phyloP scores from a whole-genome alignment of 169 alveolate species.

The Hepatocystis sp. region DNA sequence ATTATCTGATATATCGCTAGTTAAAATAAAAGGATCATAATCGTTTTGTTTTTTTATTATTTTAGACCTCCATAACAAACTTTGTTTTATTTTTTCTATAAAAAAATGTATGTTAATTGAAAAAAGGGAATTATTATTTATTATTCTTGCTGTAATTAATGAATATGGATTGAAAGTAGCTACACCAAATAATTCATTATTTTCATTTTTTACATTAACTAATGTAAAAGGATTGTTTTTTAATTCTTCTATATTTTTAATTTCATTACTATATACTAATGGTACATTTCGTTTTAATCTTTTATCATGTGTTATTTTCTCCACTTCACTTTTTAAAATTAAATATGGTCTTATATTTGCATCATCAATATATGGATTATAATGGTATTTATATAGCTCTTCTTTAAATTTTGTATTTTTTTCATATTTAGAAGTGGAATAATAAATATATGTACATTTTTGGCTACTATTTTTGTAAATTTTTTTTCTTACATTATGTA shows the following conservation, averaged over 20 bases:
- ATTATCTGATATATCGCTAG: not conserved
- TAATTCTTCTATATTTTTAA: slow-evolving; percentile 40
- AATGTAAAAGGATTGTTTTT: slow-evolving; percentile 26
- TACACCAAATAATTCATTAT: slow-evolving; percentile 50
- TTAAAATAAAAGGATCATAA: not conserved
- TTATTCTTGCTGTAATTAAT: slow-evolving; percentile 59
- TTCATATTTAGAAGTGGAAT: slow-evolving; percentile 9
- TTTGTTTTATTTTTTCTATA: slow-evolving; percentile 26
- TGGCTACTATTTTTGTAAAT: too few relatives aligned
- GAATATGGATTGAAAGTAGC: slow-evolving; percentile 65
- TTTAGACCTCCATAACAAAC: slow-evolving; percentile 40
- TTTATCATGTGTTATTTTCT: slow-evolving; percentile 21
- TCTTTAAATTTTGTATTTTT: slow-evolving; percentile 71
- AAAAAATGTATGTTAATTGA: slow-evolving; percentile 55
- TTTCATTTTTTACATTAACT: slow-evolving; percentile 48
- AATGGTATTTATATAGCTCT: slow-evolving; percentile 56
- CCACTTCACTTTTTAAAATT: slow-evolving; percentile 21
- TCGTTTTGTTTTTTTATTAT: not conserved
- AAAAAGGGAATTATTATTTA: slow-evolving; percentile 42
- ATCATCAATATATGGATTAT: slow-evolving; percentile 43
- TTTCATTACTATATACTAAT: slow-evolving; percentile 57
- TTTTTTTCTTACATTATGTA: too few relatives aligned
- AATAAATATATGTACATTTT: too few relatives aligned
- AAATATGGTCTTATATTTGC: slow-evolving; percentile 40
- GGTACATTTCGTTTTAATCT: slow-evolving; percentile 58